A percentile compares a stretch with the other conserved stretches of the same genome.
Evolutionary conservation across 164 flowering plant species (phyloP).

Genomic region (Magnolia kwangsiensis): DNA sequence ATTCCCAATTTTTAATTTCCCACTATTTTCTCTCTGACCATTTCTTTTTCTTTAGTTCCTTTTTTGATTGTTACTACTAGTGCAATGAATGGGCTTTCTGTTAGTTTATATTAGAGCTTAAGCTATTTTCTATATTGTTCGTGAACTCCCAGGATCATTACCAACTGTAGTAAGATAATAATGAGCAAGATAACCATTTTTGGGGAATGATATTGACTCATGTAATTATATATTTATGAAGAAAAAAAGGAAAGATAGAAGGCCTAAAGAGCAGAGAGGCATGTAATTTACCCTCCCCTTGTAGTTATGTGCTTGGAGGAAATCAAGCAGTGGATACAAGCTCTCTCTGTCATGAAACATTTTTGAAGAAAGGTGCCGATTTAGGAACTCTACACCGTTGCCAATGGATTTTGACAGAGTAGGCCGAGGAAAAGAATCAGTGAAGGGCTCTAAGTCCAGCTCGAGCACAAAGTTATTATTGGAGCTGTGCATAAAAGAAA

Average conservation of each 20-base stretch:
- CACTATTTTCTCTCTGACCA: no score
- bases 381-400: constrained; percentile 95
- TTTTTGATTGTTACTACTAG: no score
- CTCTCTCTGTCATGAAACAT: constrained; percentile 94
- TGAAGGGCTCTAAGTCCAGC: constrained; percentile 95
- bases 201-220: no score
- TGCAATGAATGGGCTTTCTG: no score
- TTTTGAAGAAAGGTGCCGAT: constrained; percentile 91
- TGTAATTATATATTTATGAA: not conserved
- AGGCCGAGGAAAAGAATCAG: constrained; percentile 74
- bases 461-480: constrained; percentile 86
- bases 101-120: no score
- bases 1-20: no score
- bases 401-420: constrained; percentile 87
- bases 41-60: no score
- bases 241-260: not conserved
- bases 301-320: constrained; percentile 66
- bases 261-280: not conserved
- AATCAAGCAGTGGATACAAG: constrained; percentile 78
- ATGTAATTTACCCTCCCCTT: constrained; percentile 61
- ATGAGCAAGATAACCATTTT: not conserved
- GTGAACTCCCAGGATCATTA: not conserved
- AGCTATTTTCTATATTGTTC: no score
- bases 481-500: constrained; percentile 32
- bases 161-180: not conserved